Percentiles rank a stretch among this genome's conserved stretches.
Evolutionary conservation across 1,139 yeast species (phyloP).

Genomic region (Hansenula sp.): DNA sequence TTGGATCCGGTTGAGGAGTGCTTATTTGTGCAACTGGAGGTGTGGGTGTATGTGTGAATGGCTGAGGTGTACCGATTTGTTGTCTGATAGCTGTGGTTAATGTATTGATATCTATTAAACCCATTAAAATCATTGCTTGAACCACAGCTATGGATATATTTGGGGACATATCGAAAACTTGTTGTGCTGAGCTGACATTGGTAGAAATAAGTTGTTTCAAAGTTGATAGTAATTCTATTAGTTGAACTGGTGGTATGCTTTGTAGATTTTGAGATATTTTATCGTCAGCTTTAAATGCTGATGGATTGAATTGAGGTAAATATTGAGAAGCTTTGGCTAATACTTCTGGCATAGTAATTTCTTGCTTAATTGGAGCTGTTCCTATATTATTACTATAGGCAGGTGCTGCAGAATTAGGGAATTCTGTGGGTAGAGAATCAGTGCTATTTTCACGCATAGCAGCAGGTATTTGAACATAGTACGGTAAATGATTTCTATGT

Average conservation of each 20-base stretch:
- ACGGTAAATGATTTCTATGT: constrained; percentile 43
- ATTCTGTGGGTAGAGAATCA: constrained; percentile 1
- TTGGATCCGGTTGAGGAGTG: constrained; percentile 20
- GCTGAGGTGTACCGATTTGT: constrained; percentile 14
- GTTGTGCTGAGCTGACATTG: constrained; percentile 48
- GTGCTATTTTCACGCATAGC: constrained; percentile 32
- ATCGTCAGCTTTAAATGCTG: constrained; percentile 45
- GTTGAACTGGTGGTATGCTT: constrained; percentile 62
- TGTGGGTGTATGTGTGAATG: constrained; percentile 14
- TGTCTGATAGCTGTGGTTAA: constrained; percentile 40
- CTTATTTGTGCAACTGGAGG: constrained; percentile 14
- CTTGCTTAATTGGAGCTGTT: constrained; percentile 4
- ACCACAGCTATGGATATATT: constrained; percentile 62
- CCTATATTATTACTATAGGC: too few species aligned
- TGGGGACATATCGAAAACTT: constrained; percentile 51
- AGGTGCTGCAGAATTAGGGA: not conserved
- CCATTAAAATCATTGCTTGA: constrained; percentile 74
- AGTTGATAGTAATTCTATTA: constrained; percentile 62
- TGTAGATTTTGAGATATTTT: constrained; percentile 38
- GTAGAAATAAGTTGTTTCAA: constrained; percentile 46
- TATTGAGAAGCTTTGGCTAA: constrained; percentile 45
- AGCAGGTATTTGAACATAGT: constrained; percentile 49
- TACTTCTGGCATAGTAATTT: constrained; percentile 36
- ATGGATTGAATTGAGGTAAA: constrained; percentile 43
- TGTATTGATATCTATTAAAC: constrained; percentile 62